Percentiles rank a stretch among this genome's conserved stretches.
Evolutionary conservation across 2,329 filamentous ascomycete species (phyloP).

Genomic region (Cercospora sp.): DNA sequence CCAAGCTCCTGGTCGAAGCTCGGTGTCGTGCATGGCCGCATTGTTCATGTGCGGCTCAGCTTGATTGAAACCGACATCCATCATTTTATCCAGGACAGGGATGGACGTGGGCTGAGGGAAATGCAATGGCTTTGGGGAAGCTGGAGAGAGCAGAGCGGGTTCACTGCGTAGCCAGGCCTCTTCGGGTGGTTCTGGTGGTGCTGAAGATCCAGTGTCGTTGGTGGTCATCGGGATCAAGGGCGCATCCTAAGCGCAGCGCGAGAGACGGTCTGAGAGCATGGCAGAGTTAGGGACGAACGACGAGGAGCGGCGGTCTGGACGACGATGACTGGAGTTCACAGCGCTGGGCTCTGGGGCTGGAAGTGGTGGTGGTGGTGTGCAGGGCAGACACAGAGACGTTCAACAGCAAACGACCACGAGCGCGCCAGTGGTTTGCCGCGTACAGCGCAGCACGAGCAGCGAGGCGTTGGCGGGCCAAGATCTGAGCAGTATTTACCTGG

Average conservation of each 20-base stretch:
- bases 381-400: slow-evolving; percentile 5
- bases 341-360: background rate
- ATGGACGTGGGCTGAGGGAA: slow-evolving; percentile 68
- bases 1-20: slow-evolving; percentile 38
- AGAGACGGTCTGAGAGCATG: slow-evolving; percentile 11
- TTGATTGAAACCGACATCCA: slow-evolving; percentile 70
- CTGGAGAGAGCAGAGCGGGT: slow-evolving; percentile 60
- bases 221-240: slow-evolving; percentile 30
- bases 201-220: slow-evolving; percentile 9
- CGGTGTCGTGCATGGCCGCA: slow-evolving; percentile 38
- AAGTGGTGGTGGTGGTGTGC: slow-evolving; percentile 1
- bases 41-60: slow-evolving; percentile 58
- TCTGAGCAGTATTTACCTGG: slow-evolving; percentile 10
- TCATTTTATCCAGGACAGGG: slow-evolving; percentile 69
- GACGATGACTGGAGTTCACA: background rate
- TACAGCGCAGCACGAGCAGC: background rate
- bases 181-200: slow-evolving; percentile 47
- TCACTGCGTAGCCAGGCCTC: slow-evolving; percentile 64
- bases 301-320: background rate
- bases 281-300: slow-evolving; percentile 9
- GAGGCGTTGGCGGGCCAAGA: background rate
- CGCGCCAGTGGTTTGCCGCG: slow-evolving; percentile 2
- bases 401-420: slow-evolving; percentile 7
- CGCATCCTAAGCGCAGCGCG: slow-evolving; percentile 15
- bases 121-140: slow-evolving; percentile 70